These are phyloP conservation scores for Gossypium australe DNA, from an alignment of 345 rosid species.

Conservation along the genomic window DNA sequence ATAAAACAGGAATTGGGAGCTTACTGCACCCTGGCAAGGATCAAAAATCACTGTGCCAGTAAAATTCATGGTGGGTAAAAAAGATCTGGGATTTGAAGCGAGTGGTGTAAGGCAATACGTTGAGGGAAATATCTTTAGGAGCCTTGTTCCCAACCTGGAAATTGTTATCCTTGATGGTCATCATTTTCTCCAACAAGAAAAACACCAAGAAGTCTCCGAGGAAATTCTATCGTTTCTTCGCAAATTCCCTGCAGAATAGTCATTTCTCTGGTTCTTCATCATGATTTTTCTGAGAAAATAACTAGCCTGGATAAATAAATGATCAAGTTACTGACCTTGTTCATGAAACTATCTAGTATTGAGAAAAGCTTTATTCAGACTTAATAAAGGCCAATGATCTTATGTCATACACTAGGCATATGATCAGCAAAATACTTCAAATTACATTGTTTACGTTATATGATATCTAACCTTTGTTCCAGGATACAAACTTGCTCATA, in stretches of 20 bases:
- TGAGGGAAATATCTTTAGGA: conserved; percentile 47
- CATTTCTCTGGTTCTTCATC: neutral
- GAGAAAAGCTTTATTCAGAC: neutral
- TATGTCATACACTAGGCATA: neutral
- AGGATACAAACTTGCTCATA: neutral
- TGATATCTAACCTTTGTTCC: neutral
- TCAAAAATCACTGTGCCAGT: conserved; percentile 45
- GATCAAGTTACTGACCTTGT: neutral
- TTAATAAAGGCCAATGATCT: neutral
- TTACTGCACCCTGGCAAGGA: conserved; percentile 51
- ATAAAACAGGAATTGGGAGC: conserved; percentile 60
- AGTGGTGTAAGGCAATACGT: conserved; percentile 33
- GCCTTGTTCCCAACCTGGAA: conserved; percentile 49
- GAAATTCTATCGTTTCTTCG: conserved; percentile 49
- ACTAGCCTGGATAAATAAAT: neutral
- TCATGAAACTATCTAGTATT: neutral
- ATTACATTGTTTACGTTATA: neutral
- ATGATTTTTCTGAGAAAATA: neutral
- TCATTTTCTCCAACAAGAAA: conserved; percentile 60
- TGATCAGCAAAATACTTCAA: neutral
- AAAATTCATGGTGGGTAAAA: conserved; percentile 47
- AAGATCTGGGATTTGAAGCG: conserved; percentile 40
- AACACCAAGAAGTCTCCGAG: conserved; percentile 43
- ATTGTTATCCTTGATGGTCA: conserved; percentile 53
- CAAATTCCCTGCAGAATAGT: conserved; percentile 20